Evolutionary conservation across 164 flowering plant species (phyloP).

Genomic region (Vitis cinerea): DNA sequence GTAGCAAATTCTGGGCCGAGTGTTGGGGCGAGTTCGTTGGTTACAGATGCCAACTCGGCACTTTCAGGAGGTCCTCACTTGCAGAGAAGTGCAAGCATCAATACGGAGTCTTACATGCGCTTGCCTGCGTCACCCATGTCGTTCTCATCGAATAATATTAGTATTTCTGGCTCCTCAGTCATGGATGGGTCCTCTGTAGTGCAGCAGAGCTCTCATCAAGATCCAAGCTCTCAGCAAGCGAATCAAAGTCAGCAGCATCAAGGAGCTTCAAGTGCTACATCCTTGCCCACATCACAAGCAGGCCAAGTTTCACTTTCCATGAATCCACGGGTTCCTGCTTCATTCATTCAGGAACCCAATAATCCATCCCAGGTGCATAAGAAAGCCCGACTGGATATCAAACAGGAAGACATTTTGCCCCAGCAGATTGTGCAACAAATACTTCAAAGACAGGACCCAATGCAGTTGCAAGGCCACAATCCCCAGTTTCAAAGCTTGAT

Average conservation of each 20-base stretch:
- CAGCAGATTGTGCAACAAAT: conserved; percentile 82
- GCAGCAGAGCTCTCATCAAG: conserved; percentile 72
- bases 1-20: conserved; percentile 88
- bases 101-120: conserved; percentile 74
- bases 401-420: conserved; percentile 75
- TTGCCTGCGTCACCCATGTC: conserved; percentile 94
- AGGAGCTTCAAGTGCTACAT: conserved; percentile 75
- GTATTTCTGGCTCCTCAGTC: conserved; percentile 80
- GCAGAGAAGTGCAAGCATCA: conserved; percentile 94
- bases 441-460: conserved; percentile 71
- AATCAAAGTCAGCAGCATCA: conserved; percentile 62
- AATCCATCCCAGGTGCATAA: conserved; percentile 65
- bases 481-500: conserved; percentile 78
- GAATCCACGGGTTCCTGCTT: conserved; percentile 34
- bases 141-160: conserved; percentile 82
- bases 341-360: conserved; percentile 64
- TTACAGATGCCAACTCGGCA: conserved; percentile 93
- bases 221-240: conserved; percentile 50
- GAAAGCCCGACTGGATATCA: conserved; percentile 79
- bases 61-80: conserved; percentile 91
- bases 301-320: conserved; percentile 52
- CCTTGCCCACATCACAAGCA: conserved; percentile 52
- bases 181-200: conserved; percentile 69
- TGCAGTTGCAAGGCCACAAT: conserved; percentile 65
- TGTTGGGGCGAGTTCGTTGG: conserved; percentile 92